Conservation (phyloP, 108 stramenopile genomes). For the Nitzschia palea region DNA sequence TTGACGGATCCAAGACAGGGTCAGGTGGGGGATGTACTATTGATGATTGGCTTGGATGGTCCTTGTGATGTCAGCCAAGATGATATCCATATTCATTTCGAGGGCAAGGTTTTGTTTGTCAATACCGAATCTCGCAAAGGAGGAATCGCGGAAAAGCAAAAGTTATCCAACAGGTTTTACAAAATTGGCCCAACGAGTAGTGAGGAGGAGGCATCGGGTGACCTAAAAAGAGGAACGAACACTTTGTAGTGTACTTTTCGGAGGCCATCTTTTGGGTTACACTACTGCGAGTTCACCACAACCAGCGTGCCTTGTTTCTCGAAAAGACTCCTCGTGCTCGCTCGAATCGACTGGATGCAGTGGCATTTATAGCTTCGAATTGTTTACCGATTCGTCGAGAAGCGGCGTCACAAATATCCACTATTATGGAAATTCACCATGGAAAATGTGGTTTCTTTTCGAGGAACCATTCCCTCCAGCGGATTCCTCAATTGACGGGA, state of each 20-base stretch:
- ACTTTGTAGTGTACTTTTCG: too few species aligned
- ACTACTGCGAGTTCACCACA: too few species aligned
- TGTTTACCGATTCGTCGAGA: slow-evolving; percentile 14
- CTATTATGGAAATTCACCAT: slow-evolving; percentile 1
- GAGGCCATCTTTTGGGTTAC: too few species aligned
- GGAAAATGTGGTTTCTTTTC: background rate
- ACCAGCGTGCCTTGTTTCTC: background rate
- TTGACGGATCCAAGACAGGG: too few species aligned
- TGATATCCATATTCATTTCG: slow-evolving; percentile 7
- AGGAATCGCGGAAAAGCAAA: slow-evolving; percentile 9
- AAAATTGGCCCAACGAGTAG: slow-evolving; percentile 11
- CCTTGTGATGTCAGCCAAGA: background rate
- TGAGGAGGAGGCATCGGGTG: too few species aligned
- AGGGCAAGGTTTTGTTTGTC: slow-evolving; percentile 28
- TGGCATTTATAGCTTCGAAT: slow-evolving; percentile 2
- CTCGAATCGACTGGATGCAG: slow-evolving; percentile 5
- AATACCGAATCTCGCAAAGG: slow-evolving; percentile 18
- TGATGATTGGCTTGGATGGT: slow-evolving; percentile 8
- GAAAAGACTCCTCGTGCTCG: background rate
- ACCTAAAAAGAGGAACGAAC: too few species aligned
- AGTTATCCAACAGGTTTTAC: background rate
- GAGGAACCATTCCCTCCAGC: background rate
- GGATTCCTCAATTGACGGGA: background rate
- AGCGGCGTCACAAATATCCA: slow-evolving; percentile 1
- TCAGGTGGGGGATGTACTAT: slow-evolving; percentile 2